Evolutionary conservation across 768 basidiomycete species (phyloP), one percentile per base, ranked within the genome.

Genomic region (Tricholoma bakamatsutake): DNA sequence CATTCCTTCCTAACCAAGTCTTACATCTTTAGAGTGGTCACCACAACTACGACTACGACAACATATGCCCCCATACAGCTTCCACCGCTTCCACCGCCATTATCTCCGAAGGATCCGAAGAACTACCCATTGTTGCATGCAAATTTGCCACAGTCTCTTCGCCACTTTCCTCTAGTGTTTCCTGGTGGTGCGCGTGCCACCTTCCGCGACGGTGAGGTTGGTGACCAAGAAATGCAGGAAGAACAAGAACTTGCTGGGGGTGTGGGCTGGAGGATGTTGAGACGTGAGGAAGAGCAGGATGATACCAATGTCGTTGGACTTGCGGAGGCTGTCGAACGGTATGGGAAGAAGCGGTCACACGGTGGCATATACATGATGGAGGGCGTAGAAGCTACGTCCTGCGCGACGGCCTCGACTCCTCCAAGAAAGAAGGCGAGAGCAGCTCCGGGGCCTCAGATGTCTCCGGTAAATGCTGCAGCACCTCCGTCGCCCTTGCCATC

Each of bases 1-100:
- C 10, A 17, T 48, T 31, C 30, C 7, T 5, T 67, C 55, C 64
- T 66, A 53, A 67, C 59, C 63, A 61, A n/a, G 46, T 48, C 57
- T 55, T 50, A 60, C 57, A 57, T 59, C 40, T 61, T 35, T 66
- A 93, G 91, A 53, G 89, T 93, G 63, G 87, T 90, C 62, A 93
- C 91, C 49, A 93, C 88, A n/a, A 93, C 92, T 1, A 91, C 89
- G 0, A 93, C 92, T 1, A 93, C 91, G 1, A 93, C 92, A 2
- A 84, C 87, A 10, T 92, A 93, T 73, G 87, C 91, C 54, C 91
- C 91, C n/a, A 91, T 93, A 59, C 86, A 83, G 37, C 68, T 93
- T 2, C 91, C 91, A 1, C 72, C 85, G 7, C 71, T 93, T 2
- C 89, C 90, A 8, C 72, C 84, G 2, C 89, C 88, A 3, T 70